These are phyloP conservation scores for Microbotryum saponariae DNA, from an alignment of 1,284 basidiomycete species.

Conservation along the genomic window DNA sequence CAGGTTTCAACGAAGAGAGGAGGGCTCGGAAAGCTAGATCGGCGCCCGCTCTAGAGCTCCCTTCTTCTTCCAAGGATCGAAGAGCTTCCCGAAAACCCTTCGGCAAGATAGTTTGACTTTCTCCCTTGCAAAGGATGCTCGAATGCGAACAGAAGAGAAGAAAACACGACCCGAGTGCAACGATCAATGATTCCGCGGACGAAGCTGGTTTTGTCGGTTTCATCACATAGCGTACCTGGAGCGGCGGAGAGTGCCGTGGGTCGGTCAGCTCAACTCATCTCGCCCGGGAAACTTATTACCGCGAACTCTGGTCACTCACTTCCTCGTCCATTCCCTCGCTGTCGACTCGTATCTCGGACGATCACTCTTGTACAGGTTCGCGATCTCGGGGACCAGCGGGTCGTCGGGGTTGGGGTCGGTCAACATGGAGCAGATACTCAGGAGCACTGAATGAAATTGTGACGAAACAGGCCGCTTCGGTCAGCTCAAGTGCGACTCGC, in stretches of 20 bases:
- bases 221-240: conserved; percentile 8
- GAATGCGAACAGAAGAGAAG: too few species aligned
- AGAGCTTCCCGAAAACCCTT: too few species aligned
- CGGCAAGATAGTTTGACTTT: too few species aligned
- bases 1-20: too few species aligned
- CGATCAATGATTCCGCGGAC: too few species aligned
- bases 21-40: too few species aligned
- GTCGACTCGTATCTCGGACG: conserved; percentile 86
- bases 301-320: conserved; percentile 51
- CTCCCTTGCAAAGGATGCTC: too few species aligned
- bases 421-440: conserved; percentile 93
- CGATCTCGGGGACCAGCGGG: conserved; percentile 55
- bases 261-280: background rate
- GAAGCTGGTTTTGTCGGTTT: too few species aligned
- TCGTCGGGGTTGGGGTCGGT: conserved; percentile 96
- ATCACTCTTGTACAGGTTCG: conserved; percentile 93
- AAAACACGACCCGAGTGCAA: too few species aligned
- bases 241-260: background rate
- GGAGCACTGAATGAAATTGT: conserved; percentile 53
- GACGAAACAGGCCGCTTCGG: background rate
- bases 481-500: background rate
- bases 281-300: background rate
- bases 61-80: too few species aligned
- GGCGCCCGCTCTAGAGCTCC: too few species aligned
- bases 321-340: conserved; percentile 94